Percentiles rank a stretch among this genome's conserved stretches.
Evolutionary conservation across 768 basidiomycete genomes (phyloP).

Genomic region (Agrocybe pediades): DNA sequence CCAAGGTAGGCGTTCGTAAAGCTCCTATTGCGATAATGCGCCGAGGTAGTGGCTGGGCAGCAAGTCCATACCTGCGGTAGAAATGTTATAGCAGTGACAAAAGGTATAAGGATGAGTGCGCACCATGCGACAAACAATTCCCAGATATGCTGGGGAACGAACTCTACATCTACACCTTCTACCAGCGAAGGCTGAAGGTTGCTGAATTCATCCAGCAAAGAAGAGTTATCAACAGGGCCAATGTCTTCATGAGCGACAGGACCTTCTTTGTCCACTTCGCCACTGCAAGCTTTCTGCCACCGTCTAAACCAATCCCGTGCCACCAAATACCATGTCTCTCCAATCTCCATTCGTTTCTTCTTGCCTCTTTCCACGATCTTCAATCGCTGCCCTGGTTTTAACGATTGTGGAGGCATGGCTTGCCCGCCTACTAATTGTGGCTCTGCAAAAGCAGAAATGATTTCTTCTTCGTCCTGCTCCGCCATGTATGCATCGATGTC

Average conservation of each 20-base stretch:
- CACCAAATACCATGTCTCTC: slow-evolving; percentile 82
- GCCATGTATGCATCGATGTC: slow-evolving; percentile 75
- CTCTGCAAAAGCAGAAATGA: slow-evolving; percentile 26
- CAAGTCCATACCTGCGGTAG: slow-evolving; percentile 67
- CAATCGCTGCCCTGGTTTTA: slow-evolving; percentile 47
- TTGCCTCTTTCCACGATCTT: slow-evolving; percentile 49
- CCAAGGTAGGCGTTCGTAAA: slow-evolving; percentile 53
- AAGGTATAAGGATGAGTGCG: slow-evolving; percentile 23
- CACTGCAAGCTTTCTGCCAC: slow-evolving; percentile 75
- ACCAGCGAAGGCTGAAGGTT: slow-evolving; percentile 43
- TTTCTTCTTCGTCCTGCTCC: slow-evolving; percentile 49
- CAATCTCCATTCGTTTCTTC: slow-evolving; percentile 51
- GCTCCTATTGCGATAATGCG: slow-evolving; percentile 65
- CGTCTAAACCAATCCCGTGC: slow-evolving; percentile 71
- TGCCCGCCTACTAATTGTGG: slow-evolving; percentile 3
- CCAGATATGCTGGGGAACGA: slow-evolving; percentile 77
- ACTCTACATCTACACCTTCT: slow-evolving; percentile 75
- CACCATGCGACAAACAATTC: slow-evolving; percentile 67
- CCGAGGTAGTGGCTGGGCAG: slow-evolving; percentile 59
- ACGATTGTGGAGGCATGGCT: background rate
- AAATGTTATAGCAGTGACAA: slow-evolving; percentile 4
- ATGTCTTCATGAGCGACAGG: slow-evolving; percentile 60
- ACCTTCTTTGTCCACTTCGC: slow-evolving; percentile 69
- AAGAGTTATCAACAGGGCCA: slow-evolving; percentile 76
- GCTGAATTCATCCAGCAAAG: slow-evolving; percentile 58